phyloP scores from a whole-genome alignment of 202 grass and related monocot genomes.

The Alloteropsis angusta region DNA sequence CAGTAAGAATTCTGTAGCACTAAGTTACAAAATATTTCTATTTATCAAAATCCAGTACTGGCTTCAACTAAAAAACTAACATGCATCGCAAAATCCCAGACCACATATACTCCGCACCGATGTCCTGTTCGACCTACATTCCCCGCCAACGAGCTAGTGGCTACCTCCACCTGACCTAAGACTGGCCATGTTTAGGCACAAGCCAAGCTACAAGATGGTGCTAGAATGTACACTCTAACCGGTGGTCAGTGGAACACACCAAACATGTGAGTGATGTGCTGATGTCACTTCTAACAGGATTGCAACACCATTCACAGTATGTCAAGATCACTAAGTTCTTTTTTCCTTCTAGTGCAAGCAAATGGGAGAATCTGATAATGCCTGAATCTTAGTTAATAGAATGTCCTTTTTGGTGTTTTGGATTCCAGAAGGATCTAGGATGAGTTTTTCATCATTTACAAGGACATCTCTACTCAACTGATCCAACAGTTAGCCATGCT shows the following conservation, averaged over 20 bases:
- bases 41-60: background rate
- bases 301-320: background rate
- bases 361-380: background rate
- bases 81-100: background rate
- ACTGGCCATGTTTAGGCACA: background rate
- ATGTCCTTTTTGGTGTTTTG: background rate
- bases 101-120: background rate
- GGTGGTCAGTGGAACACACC: background rate
- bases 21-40: background rate
- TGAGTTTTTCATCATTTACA: background rate
- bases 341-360: background rate
- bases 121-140: background rate
- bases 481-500: background rate
- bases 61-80: background rate
- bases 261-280: background rate
- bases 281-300: background rate
- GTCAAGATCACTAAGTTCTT: background rate
- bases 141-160: background rate
- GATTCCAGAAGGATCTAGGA: background rate
- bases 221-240: background rate
- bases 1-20: background rate
- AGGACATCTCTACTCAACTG: background rate
- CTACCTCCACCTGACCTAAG: background rate
- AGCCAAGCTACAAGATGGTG: background rate
- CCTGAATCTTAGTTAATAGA: background rate